Evolutionary conservation across 345 rosid species (phyloP).

Genomic region (Ceriops zippeliana): DNA sequence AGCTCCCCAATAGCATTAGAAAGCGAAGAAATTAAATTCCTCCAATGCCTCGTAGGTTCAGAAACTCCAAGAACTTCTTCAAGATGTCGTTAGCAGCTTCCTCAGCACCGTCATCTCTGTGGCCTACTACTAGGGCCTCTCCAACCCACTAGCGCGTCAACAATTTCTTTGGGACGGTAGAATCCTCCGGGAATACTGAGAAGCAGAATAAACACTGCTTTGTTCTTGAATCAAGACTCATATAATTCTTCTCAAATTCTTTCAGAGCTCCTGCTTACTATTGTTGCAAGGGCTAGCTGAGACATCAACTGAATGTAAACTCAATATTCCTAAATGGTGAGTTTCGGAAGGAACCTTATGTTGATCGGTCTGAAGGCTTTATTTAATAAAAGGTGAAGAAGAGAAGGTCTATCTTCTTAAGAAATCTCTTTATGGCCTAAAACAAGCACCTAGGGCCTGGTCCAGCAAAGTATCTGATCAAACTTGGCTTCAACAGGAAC

Average conservation of each 20-base stretch:
- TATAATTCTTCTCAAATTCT: not conserved
- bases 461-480: not conserved
- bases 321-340: not conserved
- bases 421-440: not conserved
- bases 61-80: too few relatives aligned
- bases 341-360: not conserved
- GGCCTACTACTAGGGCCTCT: conserved; percentile 26
- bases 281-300: not conserved
- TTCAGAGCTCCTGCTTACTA: not conserved
- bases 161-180: conserved; percentile 18
- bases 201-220: conserved; percentile 22
- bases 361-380: not conserved
- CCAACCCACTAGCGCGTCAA: conserved; percentile 33
- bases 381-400: not conserved
- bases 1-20: too few relatives aligned
- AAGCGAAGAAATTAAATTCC: not conserved
- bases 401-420: not conserved
- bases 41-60: too few relatives aligned
- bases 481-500: not conserved
- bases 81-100: too few relatives aligned
- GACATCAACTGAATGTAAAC: not conserved
- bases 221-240: not conserved
- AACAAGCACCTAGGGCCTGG: not conserved
- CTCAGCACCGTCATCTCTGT: too few relatives aligned
- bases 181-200: conserved; percentile 20